These are phyloP conservation scores for Eucalyptus cladocalyx DNA, from an alignment of 345 rosid species.

Conservation along the genomic window DNA sequence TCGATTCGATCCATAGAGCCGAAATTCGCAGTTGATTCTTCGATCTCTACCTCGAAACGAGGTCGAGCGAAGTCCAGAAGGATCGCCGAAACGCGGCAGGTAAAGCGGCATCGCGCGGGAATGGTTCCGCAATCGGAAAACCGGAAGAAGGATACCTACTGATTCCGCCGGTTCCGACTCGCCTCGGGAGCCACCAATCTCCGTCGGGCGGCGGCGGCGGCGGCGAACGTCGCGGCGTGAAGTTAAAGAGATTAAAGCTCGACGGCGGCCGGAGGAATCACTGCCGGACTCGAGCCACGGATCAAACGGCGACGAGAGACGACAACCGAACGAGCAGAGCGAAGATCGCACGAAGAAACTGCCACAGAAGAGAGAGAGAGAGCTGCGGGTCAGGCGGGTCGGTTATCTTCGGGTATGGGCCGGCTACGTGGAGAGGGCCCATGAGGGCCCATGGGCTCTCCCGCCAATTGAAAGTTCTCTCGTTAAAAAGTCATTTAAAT, in stretches of 20 bases:
- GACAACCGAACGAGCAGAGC: neutral
- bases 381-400: neutral
- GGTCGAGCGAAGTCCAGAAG: neutral
- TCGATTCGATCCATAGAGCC: neutral
- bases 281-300: neutral
- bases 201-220: neutral
- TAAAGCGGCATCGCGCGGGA: neutral
- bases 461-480: neutral
- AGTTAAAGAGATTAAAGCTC: neutral
- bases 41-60: neutral
- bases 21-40: neutral
- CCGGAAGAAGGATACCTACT: neutral
- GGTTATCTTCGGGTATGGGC: neutral
- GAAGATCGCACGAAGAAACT: neutral
- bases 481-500: rapidly evolving
- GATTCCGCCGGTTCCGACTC: neutral
- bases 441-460: neutral
- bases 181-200: neutral
- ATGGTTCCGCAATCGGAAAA: neutral
- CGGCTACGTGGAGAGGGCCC: neutral
- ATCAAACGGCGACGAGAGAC: neutral
- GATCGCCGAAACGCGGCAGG: neutral
- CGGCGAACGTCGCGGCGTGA: neutral
- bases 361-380: neutral
- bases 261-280: neutral